phyloP scores from a whole-genome alignment of 495 filamentous ascomycete species.

The Pyrenula massariospora region DNA sequence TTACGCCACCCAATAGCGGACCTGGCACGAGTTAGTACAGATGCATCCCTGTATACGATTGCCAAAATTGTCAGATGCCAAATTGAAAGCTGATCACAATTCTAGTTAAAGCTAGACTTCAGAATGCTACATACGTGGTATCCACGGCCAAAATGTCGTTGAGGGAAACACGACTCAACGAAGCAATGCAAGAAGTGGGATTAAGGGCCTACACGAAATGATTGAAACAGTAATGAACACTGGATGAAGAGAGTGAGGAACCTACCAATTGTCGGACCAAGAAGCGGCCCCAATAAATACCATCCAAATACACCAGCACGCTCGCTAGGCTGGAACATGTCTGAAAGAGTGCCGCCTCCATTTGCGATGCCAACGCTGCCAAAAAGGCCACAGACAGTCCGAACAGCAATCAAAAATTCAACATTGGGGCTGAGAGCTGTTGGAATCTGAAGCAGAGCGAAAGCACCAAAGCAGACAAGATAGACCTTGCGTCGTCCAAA shows the following conservation, averaged over 20 bases:
- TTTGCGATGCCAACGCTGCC: conserved; percentile 30
- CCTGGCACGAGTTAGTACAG: no score
- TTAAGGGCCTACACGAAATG: no score
- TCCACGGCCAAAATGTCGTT: no score
- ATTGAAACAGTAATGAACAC: no score
- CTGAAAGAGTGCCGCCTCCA: conserved; percentile 37
- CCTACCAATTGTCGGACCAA: conserved; percentile 21
- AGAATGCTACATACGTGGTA: no score
- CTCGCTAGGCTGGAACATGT: conserved; percentile 31
- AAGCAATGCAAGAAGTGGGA: no score
- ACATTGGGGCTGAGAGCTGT: conserved; percentile 29
- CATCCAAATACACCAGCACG: conserved; percentile 32
- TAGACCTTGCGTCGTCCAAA: conserved; percentile 40
- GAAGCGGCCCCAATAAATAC: conserved; percentile 32
- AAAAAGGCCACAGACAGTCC: conserved; percentile 31
- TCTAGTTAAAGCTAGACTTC: no score
- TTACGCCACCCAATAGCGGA: conserved; percentile 25
- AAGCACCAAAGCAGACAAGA: conserved; percentile 32
- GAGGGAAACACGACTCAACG: no score
- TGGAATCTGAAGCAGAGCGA: conserved; percentile 30
- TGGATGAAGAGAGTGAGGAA: no score
- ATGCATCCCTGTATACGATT: no score
- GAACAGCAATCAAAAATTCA: conserved; percentile 33
- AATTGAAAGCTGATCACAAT: no score
- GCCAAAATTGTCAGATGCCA: no score